Evolutionary conservation across 352 stramenopile genomes (phyloP), one percentile per base, ranked within the genome.

Genomic region (Pythium aristosporum): DNA sequence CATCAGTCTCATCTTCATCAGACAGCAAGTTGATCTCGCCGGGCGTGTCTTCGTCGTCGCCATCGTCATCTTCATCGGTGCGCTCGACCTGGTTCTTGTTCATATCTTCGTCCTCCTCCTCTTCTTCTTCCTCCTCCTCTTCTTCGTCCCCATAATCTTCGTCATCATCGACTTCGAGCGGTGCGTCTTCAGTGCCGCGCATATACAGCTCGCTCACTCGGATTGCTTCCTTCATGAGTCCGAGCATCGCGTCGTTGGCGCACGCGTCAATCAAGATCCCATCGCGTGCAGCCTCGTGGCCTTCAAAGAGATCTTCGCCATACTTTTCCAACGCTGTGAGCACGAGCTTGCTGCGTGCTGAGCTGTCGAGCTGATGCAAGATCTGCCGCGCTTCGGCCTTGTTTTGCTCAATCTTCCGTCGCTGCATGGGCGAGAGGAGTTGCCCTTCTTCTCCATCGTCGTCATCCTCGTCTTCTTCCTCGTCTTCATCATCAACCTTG

Each of bases 311-410:
- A 64, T 88, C 79, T 51, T 86, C 79, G 3, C 81, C 79, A 52
- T 88, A 88, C 39, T 90, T 90, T 56, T 87, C 74, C 52, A 90
- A 54, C 21, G 81, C 81, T 5, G 68, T 82, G 1, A 90, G 60
- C 46, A 77, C 82, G 53, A 90, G 62, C 43, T 79, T 86, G 54
- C 74, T 88, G 2, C 81, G 70, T 16, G 75, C 63, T 48, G 79
- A 79, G 59, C 82, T 68, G 63, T 87, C 76, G 52, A 90, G 51
- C 43, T 88, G 75, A 28, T 62, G 51, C 47, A 90, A 46, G 34
- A 90, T 43, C 11, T 77, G 52, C 23, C 76, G 69, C 12, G 79
- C 81, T 59, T 90, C 80, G 23, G 62, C 36, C 36, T 80, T 74
- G 59, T 90, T 88, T 51, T 79, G 63, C 15, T 76, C 71, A n/a